Evolutionary conservation across 2,329 filamentous ascomycete species (phyloP).

Genomic region (Epichloe baconii): DNA sequence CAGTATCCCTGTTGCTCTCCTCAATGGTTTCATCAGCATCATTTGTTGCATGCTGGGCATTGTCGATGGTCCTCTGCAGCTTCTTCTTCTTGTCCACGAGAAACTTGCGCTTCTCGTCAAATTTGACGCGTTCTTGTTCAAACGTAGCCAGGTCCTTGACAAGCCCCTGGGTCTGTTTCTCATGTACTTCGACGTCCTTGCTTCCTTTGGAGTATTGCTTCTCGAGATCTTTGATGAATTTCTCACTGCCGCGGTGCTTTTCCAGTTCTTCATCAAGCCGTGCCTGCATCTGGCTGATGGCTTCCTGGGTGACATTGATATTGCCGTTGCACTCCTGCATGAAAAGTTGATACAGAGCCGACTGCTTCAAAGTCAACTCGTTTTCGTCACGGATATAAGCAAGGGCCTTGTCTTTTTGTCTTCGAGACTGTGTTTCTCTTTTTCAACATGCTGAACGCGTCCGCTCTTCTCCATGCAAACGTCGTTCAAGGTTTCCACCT

Average conservation of each 20-base stretch:
- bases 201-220: conserved; percentile 70
- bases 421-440: conserved; percentile 83
- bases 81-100: conserved; percentile 85
- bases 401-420: conserved; percentile 90
- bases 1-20: conserved; percentile 66
- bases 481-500: conserved; percentile 88
- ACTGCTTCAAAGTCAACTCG: conserved; percentile 78
- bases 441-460: conserved; percentile 94
- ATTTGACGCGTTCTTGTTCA: conserved; percentile 93
- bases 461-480: conserved; percentile 90
- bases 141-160: conserved; percentile 83
- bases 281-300: conserved; percentile 79
- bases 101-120: conserved; percentile 96
- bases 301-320: conserved; percentile 75
- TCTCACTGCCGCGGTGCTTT: conserved; percentile 81
- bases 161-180: conserved; percentile 67
- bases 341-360: conserved; percentile 84
- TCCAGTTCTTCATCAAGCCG: conserved; percentile 78
- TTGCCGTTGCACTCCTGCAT: conserved; percentile 83
- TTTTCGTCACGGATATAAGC: conserved; percentile 88
- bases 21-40: conserved; percentile 69
- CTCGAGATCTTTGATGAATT: conserved; percentile 79
- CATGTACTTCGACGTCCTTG: conserved; percentile 70
- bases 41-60: conserved; percentile 58
- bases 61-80: conserved; percentile 73